Base-by-base conservation (phyloP, 2,329 filamentous ascomycete genomes). In the Aspergillus spinulosporus region DNA sequence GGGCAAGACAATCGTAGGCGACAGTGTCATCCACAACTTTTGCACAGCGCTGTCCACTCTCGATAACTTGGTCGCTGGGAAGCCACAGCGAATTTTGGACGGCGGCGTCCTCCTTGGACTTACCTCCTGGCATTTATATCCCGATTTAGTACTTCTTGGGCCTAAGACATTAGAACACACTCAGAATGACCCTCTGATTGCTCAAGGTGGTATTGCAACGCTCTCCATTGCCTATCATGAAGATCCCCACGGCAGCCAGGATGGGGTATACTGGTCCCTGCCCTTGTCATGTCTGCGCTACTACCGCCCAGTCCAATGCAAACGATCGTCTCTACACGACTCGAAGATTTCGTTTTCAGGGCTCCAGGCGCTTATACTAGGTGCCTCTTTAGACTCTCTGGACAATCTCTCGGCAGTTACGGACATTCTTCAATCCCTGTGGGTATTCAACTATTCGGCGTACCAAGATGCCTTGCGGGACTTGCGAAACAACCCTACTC, bases 221-320 rank as follows among this genome's bases (percentile, higher is more conserved):
- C 49, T 59, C 37, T 46, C 47, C 6, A 43, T 59, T n/a, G 36
- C 52, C 4, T 46, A 45, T 4, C 37, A 56, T 9, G 34, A 49
- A 11, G 48, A 50, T 21, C 52, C 52, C 5, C 43, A 51, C n/a
- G 56, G 48, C 2, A 51, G 44, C 26, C 49, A 51, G 39, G 48
- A 56, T 8, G 52, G 56, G 2, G 49, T 59, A 2, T 56, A 56
- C 40, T 59, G 52, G 56, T 59, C 56, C n/a, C 28, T 59, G 11
- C 56, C 56, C 9, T 31, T 59, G 8, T 49, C 56, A 12, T 40
- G 40, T 31, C 52, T 58, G 12, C 56, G 56, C n/a, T 55, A 55
- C 43, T 58, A 58, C 26, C 43, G 52, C 11, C 43, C 52, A 5
- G 29, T 49, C 43, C 39, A 37, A 15, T 37, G 52, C 26, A 37